Evolutionary conservation across 2,329 filamentous ascomycete genomes (phyloP), one percentile per base, ranked within the genome.

Genomic region (Berkeleyomyces basicola): DNA sequence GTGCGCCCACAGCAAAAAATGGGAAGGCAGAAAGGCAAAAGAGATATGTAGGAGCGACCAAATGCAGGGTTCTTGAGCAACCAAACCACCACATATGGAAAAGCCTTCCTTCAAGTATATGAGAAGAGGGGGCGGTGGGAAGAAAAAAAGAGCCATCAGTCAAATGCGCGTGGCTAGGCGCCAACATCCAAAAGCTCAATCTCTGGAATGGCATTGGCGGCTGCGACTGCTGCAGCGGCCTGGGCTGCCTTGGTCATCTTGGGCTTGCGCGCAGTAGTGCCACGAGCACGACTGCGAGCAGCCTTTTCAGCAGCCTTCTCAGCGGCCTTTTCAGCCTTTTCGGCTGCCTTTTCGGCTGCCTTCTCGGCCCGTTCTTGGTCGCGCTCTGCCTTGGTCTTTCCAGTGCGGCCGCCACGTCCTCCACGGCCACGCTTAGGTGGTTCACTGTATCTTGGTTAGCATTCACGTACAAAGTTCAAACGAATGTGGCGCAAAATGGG

Each of bases 401-500:
- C 63, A 40, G 61, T 61, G 43, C 62, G 61, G 36, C 58, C 57
- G 23, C 61, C 64, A 61, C 62, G 62, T 16, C 64, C 76, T 40
- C 82, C 81, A 44, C 81, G 79, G 43, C 82, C 82, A 66, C 87
- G 82, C 73, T 88, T 88, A 63, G 86, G 83, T 58, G 83, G 83
- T 53, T 84, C 80, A 68, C 87, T 91, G 69, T 61, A 36, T 23
- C 23, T 59, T 16, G 33, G 69, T 78, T 71, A 78, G 75, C 65
- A 69, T 66, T 14, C 59, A 64, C 16, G 62, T 46, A 42, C 47
- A 63, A 36, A 42, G n/a, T 59, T 14, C 33, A 39, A 60, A 36
- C 61, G 37, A 1, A 10, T 46, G 59, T 40, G 16, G 65, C 42
- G 53, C 63, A 57, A 36, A 11, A 42, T 44, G 31, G 10, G 39